Percentiles rank a stretch among this genome's conserved stretches.
Evolutionary conservation across 2,329 filamentous ascomycete species (phyloP).

Genomic region (Ramularia endophylla): DNA sequence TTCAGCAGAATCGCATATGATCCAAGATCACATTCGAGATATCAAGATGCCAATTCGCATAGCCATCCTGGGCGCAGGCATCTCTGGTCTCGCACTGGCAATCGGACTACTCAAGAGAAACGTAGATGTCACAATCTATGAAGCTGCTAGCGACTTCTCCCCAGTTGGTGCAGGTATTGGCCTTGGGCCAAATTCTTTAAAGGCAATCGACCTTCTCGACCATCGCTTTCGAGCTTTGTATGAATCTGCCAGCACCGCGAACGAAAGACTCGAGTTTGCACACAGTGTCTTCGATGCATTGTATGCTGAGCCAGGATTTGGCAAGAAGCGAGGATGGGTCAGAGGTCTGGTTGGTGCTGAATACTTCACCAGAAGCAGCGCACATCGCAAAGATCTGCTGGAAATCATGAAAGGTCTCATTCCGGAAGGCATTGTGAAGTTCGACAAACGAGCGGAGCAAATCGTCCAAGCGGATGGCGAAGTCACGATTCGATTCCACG

Average conservation of each 20-base stretch:
- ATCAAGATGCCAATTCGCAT: too few relatives aligned
- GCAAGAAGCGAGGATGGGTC: slow-evolving; percentile 17
- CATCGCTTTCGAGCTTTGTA: slow-evolving; percentile 5
- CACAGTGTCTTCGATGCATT: slow-evolving; percentile 11
- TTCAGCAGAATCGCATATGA: too few relatives aligned
- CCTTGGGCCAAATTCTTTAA: slow-evolving; percentile 10
- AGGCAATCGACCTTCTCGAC: slow-evolving; percentile 8
- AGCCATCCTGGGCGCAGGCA: slow-evolving; percentile 54
- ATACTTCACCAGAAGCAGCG: slow-evolving; percentile 9
- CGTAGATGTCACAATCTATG: slow-evolving; percentile 40
- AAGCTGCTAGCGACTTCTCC: slow-evolving; percentile 39
- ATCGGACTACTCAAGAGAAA: slow-evolving; percentile 41
- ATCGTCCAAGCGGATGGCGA: slow-evolving; percentile 13
- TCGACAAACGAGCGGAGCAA: slow-evolving; percentile 23
- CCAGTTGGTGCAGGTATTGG: slow-evolving; percentile 46
- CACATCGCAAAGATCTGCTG: slow-evolving; percentile 46
- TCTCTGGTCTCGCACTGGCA: slow-evolving; percentile 50
- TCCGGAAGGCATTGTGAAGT: slow-evolving; percentile 33
- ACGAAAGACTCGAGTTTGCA: slow-evolving; percentile 5
- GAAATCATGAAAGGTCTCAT: slow-evolving; percentile 45
- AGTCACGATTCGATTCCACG: slow-evolving; percentile 10
- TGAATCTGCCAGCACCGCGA: slow-evolving; percentile 7
- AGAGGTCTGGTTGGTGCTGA: slow-evolving; percentile 6
- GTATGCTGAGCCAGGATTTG: slow-evolving; percentile 9
- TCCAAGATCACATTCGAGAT: too few relatives aligned